Conservation (phyloP, 345 rosid genomes). For the Arabidopsis suecica region DNA sequence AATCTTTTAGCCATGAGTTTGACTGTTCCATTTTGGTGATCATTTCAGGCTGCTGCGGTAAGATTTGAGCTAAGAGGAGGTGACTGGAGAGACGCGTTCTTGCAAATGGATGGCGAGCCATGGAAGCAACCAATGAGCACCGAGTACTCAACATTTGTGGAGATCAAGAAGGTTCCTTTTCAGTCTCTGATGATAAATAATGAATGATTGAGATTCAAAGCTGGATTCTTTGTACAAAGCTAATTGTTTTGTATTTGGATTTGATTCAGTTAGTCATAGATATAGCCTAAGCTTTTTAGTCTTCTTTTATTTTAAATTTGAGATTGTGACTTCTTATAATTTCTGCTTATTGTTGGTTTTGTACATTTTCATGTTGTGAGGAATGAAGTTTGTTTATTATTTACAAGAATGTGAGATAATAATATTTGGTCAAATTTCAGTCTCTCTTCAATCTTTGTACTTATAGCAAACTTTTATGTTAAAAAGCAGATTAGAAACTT, state of each 20-base stretch:
- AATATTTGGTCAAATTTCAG: background rate
- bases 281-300: slow-evolving; percentile 23
- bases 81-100: slow-evolving; percentile 80
- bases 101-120: slow-evolving; percentile 99
- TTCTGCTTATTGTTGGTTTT: slow-evolving; percentile 12
- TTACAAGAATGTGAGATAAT: slow-evolving; percentile 18
- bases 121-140: slow-evolving; percentile 86
- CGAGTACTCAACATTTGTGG: slow-evolving; percentile 78
- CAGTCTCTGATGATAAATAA: slow-evolving; percentile 76
- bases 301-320: background rate
- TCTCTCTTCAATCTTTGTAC: background rate
- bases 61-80: slow-evolving; percentile 94
- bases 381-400: slow-evolving; percentile 31
- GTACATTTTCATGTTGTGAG: slow-evolving; percentile 36
- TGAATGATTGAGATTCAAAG: slow-evolving; percentile 40
- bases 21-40: slow-evolving; percentile 3
- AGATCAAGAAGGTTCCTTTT: slow-evolving; percentile 76
- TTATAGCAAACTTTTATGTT: too few species aligned
- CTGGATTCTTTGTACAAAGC: slow-evolving; percentile 37
- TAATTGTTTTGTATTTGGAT: slow-evolving; percentile 36
- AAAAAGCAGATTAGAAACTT: too few species aligned
- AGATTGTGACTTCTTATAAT: slow-evolving; percentile 9
- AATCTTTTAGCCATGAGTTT: background rate
- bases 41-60: slow-evolving; percentile 77
- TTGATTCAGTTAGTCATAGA: slow-evolving; percentile 35